Conservation (phyloP, 208 protist genomes). For the Acanthamoeba rhysodes region DNA sequence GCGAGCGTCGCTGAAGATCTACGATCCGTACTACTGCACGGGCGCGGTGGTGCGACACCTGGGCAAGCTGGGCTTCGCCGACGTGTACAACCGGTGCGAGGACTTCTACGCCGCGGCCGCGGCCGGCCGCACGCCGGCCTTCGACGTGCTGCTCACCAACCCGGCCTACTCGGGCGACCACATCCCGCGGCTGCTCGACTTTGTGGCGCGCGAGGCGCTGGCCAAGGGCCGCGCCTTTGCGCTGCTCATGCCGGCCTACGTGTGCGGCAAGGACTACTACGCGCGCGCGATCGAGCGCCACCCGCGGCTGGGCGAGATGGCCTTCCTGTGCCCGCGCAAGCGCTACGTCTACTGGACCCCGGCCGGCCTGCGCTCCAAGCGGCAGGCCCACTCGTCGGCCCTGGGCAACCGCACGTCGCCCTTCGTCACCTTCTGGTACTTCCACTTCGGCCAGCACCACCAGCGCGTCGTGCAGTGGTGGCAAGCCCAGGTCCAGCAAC, state of each 20-base stretch:
- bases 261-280: slow-evolving; percentile 46
- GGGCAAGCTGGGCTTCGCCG: slow-evolving; percentile 21
- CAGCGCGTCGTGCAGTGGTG: neutral
- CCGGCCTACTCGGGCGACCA: slow-evolving; percentile 51
- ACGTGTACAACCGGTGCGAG: slow-evolving; percentile 21
- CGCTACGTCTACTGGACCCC: slow-evolving; percentile 49
- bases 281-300: neutral
- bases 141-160: slow-evolving; percentile 40
- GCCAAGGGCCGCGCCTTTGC: neutral
- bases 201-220: slow-evolving; percentile 13
- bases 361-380: neutral
- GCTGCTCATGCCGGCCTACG: slow-evolving; percentile 32
- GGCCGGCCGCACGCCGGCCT: neutral
- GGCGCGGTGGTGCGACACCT: slow-evolving; percentile 31
- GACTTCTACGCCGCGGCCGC: slow-evolving; percentile 21
- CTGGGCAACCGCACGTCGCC: slow-evolving; percentile 35
- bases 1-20: slow-evolving; percentile 21
- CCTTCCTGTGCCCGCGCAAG: slow-evolving; percentile 40
- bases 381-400: slow-evolving; percentile 18
- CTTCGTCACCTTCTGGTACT: slow-evolving; percentile 42
- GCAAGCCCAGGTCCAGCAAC: neutral
- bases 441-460: slow-evolving; percentile 1
- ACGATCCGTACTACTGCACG: slow-evolving; percentile 43
- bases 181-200: slow-evolving; percentile 41
- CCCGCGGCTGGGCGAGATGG: neutral